Evolutionary conservation across 2,329 filamentous ascomycete genomes (phyloP).

Genomic region (Clarireedia homoeocarpa): DNA sequence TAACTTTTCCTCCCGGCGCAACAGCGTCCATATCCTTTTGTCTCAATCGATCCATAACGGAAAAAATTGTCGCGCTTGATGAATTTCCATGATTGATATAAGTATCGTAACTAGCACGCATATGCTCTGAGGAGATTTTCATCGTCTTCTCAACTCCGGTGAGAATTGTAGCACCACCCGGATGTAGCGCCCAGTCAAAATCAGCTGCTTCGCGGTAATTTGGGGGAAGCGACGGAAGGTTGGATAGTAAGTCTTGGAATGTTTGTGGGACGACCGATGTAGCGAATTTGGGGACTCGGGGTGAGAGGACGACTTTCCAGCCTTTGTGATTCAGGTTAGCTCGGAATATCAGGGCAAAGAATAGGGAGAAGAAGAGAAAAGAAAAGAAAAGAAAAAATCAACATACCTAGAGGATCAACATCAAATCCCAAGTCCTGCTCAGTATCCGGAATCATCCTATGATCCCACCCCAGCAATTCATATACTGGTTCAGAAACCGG

Average conservation of each 20-base stretch:
- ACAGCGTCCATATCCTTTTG: conserved; percentile 51
- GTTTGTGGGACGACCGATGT: conserved; percentile 42
- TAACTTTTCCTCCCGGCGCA: conserved; percentile 41
- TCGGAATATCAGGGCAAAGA: background rate
- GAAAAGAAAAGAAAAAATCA: background rate
- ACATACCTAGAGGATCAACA: conserved; percentile 50
- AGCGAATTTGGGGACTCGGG: conserved; percentile 51
- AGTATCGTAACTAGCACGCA: conserved; percentile 61
- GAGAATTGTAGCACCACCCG: conserved; percentile 59
- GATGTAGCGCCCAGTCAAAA: conserved; percentile 69
- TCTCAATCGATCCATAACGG: conserved; percentile 55
- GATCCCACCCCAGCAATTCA: conserved; percentile 58
- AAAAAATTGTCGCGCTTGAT: conserved; percentile 61
- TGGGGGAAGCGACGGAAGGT: conserved; percentile 37
- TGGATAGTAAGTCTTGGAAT: conserved; percentile 46
- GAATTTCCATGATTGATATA: conserved; percentile 64
- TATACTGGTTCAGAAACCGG: conserved; percentile 36
- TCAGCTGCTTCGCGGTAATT: conserved; percentile 41
- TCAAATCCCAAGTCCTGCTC: conserved; percentile 58
- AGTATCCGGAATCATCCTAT: conserved; percentile 53
- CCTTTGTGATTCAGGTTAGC: conserved; percentile 29
- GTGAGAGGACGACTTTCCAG: conserved; percentile 60
- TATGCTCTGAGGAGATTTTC: conserved; percentile 51
- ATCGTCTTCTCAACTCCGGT: conserved; percentile 53
- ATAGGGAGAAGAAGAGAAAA: background rate